Percentiles rank a stretch among this genome's conserved stretches.
Conservation (phyloP, 352 stramenopile species). For the Phytophthora hibernalis region DNA sequence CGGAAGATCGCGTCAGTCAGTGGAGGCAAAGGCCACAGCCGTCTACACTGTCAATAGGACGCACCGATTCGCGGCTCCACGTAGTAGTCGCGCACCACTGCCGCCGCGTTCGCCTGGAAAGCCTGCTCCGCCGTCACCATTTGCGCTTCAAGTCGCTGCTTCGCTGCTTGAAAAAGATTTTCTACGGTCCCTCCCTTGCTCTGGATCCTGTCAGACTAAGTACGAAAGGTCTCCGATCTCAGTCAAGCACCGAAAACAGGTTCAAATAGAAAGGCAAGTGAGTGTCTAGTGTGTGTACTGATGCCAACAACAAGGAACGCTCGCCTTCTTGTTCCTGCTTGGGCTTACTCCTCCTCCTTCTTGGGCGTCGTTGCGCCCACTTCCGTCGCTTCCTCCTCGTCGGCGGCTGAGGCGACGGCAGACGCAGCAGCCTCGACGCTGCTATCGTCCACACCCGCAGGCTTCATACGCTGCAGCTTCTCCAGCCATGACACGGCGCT, state of each 20-base stretch:
- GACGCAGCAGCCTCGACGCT: constrained; percentile 40
- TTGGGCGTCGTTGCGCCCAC: constrained; percentile 13
- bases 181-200: not conserved
- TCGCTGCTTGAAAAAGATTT: constrained; percentile 33
- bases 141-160: constrained; percentile 32
- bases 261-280: constrained; percentile 13
- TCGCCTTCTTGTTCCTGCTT: constrained; percentile 1
- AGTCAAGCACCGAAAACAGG: not conserved
- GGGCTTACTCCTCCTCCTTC: constrained; percentile 37
- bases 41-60: constrained; percentile 6
- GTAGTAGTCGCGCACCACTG: constrained; percentile 88
- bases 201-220: constrained; percentile 17
- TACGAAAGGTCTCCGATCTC: constrained; percentile 16
- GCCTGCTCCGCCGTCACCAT: constrained; percentile 76
- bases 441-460: constrained; percentile 52
- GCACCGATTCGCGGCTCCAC: constrained; percentile 81
- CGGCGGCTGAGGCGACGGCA: constrained; percentile 31
- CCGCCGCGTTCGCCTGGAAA: constrained; percentile 79
- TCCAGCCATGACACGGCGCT: constrained; percentile 88
- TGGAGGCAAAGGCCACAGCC: not conserved
- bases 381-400: constrained; percentile 33
- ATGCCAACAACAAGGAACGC: constrained; percentile 12
- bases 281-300: constrained; percentile 36
- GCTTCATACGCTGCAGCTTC: constrained; percentile 90
- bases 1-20: constrained; percentile 21